These are phyloP conservation scores for Penicillium paxilli DNA, from an alignment of 495 filamentous ascomycete genomes.

Conservation along the genomic window DNA sequence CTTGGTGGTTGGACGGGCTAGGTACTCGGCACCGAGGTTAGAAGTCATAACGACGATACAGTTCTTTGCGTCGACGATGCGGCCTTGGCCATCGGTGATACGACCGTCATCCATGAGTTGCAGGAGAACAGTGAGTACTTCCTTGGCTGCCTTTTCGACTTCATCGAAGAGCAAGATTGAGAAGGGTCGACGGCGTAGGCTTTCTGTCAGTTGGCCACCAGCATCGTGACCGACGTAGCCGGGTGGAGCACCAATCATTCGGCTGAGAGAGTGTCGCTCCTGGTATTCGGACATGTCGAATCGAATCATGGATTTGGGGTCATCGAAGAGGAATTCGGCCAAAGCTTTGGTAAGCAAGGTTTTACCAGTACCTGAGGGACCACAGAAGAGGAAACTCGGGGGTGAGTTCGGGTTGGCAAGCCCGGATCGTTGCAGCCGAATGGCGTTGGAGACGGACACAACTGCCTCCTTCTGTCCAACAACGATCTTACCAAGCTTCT, in stretches of 20 bases:
- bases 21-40: conserved; percentile 91
- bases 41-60: conserved; percentile 99
- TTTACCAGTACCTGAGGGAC: conserved; percentile 96
- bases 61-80: conserved; percentile 91
- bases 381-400: conserved; percentile 97
- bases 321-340: conserved; percentile 97
- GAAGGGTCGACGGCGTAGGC: conserved; percentile 89
- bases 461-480: conserved; percentile 97
- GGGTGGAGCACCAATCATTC: conserved; percentile 96
- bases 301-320: conserved; percentile 95
- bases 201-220: conserved; percentile 93
- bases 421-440: conserved; percentile 89
- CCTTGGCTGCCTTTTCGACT: conserved; percentile 97
- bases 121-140: conserved; percentile 91
- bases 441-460: conserved; percentile 88
- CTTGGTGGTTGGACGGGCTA: conserved; percentile 70
- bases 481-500: conserved; percentile 75
- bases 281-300: conserved; percentile 99
- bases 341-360: conserved; percentile 94
- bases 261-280: conserved; percentile 91
- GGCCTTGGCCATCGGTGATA: conserved; percentile 96
- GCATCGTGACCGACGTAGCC: conserved; percentile 97
- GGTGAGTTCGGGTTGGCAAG: conserved; percentile 94
- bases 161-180: conserved; percentile 98
- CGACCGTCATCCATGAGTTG: conserved; percentile 99